These are phyloP conservation scores for Saccharomycopsis amapae DNA, from an alignment of 805 yeast genomes.

Conservation along the genomic window DNA sequence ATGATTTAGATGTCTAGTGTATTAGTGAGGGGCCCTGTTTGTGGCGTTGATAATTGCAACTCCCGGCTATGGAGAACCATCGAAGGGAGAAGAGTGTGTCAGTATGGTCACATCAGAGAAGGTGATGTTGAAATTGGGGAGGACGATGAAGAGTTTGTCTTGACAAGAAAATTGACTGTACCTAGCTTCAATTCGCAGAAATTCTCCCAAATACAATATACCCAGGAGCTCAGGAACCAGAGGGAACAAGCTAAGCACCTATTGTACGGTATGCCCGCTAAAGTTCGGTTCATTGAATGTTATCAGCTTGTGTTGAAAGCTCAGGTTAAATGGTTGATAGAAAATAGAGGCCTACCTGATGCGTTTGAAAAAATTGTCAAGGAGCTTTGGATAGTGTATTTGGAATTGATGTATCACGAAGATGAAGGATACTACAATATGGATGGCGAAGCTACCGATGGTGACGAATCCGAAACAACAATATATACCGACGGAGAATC, in stretches of 20 bases:
- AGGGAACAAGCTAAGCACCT: neutral
- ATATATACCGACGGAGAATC: constrained; percentile 10
- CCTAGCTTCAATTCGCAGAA: constrained; percentile 28
- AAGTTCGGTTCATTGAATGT: constrained; percentile 36
- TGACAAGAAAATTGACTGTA: constrained; percentile 49
- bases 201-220: constrained; percentile 8
- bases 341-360: constrained; percentile 28
- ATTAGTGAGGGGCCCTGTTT: constrained; percentile 68
- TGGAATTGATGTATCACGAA: constrained; percentile 12
- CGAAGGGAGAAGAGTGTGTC: constrained; percentile 80
- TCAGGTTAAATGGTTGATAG: constrained; percentile 39
- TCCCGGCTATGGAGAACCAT: constrained; percentile 63
- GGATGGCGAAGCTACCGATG: constrained; percentile 15
- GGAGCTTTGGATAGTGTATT: constrained; percentile 31
- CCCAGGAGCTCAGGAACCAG: constrained; percentile 26
- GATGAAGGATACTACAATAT: no score
- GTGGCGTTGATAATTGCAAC: constrained; percentile 88
- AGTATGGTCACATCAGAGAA: constrained; percentile 83
- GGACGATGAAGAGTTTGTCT: constrained; percentile 53
- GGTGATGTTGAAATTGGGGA: constrained; percentile 74
- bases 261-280: constrained; percentile 44
- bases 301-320: constrained; percentile 44
- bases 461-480: constrained; percentile 17
- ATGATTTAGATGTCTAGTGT: constrained; percentile 10
- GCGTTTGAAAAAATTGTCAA: constrained; percentile 31